phyloP scores from a whole-genome alignment of 2,329 filamentous ascomycete genomes.

The Byssoonygena ceratinophila region DNA sequence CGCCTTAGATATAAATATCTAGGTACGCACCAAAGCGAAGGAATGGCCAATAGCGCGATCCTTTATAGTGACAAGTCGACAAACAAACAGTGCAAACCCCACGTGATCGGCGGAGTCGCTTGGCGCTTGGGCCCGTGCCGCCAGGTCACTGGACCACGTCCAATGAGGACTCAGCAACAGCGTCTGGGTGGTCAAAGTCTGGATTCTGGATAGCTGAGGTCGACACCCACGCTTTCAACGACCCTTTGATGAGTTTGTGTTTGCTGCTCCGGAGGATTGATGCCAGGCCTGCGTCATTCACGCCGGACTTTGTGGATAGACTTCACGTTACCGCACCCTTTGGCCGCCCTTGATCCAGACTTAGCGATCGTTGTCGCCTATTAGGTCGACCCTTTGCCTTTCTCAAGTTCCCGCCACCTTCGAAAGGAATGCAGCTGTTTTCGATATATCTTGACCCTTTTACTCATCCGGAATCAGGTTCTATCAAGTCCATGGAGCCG shows the following conservation, averaged over 20 bases:
- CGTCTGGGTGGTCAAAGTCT: background rate
- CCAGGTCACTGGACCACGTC: background rate
- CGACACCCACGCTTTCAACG: background rate
- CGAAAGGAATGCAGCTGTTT: constrained; percentile 32
- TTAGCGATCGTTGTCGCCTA: background rate
- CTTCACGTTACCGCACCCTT: background rate
- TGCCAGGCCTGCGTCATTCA: background rate
- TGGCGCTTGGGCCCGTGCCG: background rate
- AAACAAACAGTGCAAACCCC: background rate
- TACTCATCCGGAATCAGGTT: constrained; percentile 21
- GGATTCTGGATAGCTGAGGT: background rate
- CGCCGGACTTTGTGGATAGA: background rate
- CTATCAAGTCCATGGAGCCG: constrained; percentile 33
- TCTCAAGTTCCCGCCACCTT: constrained; percentile 8
- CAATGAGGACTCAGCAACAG: background rate
- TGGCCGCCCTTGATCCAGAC: background rate
- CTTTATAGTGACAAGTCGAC: no score
- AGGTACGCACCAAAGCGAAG: no score
- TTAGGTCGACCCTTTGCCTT: background rate
- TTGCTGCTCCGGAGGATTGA: background rate
- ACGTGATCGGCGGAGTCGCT: background rate
- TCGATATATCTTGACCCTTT: constrained; percentile 20
- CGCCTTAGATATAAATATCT: no score
- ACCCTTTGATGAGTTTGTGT: background rate
- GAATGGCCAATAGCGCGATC: no score